These are phyloP conservation scores for Sporothrix globosa DNA, from an alignment of 2,329 filamentous ascomycete species.

Conservation along the genomic window DNA sequence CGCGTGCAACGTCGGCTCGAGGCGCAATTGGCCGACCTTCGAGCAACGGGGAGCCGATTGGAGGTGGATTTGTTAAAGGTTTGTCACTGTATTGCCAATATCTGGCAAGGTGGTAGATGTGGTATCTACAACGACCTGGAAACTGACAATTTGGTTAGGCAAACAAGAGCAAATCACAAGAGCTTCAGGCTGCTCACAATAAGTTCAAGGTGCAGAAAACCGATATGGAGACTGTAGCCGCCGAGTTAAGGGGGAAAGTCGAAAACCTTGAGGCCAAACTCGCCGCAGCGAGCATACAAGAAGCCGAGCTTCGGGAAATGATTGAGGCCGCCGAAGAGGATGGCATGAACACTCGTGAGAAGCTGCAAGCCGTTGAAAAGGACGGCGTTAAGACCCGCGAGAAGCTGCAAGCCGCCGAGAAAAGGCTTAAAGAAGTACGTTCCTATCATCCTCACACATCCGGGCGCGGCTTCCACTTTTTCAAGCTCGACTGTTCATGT, in stretches of 20 bases:
- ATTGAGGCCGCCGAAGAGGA: conserved; percentile 40
- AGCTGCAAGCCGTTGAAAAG: conserved; percentile 39
- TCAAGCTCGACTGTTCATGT: neutral
- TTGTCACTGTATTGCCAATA: conserved; percentile 27
- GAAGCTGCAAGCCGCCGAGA: conserved; percentile 40
- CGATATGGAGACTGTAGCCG: conserved; percentile 35
- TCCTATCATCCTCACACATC: too few relatives aligned
- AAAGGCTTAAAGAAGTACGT: conserved; percentile 41
- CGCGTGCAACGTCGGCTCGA: conserved; percentile 56
- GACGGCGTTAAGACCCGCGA: conserved; percentile 41
- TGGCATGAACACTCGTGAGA: conserved; percentile 41
- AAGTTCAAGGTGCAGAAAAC: conserved; percentile 51
- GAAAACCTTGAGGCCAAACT: conserved; percentile 42
- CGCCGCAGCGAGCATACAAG: conserved; percentile 35
- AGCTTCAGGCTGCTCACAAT: conserved; percentile 60
- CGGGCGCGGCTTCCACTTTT: too few relatives aligned
- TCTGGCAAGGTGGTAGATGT: neutral
- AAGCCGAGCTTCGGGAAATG: conserved; percentile 37
- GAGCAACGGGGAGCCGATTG: conserved; percentile 62
- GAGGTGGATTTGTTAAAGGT: conserved; percentile 67
- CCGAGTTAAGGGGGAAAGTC: conserved; percentile 36
- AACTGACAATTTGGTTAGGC: conserved; percentile 47
- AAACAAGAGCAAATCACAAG: conserved; percentile 62
- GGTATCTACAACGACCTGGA: neutral
- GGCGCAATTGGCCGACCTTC: conserved; percentile 65